A percentile compares a stretch with the other conserved stretches of the same genome.
phyloP scores from a whole-genome alignment of 73 alveolate genomes.

The Paramecium bursaria region DNA sequence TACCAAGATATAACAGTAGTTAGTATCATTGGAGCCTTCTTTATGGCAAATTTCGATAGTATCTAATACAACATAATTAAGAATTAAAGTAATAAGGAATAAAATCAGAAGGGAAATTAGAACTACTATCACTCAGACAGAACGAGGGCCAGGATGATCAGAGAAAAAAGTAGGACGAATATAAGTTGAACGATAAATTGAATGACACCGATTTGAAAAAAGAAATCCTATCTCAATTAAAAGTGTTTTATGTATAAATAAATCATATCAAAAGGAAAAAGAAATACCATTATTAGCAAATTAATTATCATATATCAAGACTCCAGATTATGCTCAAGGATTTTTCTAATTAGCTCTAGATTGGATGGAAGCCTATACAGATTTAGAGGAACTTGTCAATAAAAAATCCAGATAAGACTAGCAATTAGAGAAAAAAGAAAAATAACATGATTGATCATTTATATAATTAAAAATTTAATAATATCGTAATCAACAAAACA shows the following conservation, averaged over 20 bases:
- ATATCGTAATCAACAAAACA: too few relatives aligned
- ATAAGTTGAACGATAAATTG: conserved; percentile 9
- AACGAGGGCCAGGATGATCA: conserved; percentile 23
- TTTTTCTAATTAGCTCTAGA: conserved; percentile 26
- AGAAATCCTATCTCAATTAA: conserved; percentile 45
- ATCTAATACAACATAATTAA: too few relatives aligned
- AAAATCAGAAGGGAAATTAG: conserved; percentile 41
- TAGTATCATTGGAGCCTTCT: conserved; percentile 33
- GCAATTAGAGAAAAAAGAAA: too few relatives aligned
- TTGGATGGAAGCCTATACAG: conserved; percentile 60
- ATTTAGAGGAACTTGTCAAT: conserved; percentile 18
- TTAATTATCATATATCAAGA: conserved; percentile 25
- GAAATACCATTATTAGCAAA: background rate
- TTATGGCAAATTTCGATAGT: conserved; percentile 12
- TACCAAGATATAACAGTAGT: conserved; percentile 29
- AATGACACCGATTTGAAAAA: conserved; percentile 60
- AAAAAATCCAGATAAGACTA: too few relatives aligned
- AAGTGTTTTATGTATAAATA: background rate
- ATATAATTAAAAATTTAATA: too few relatives aligned
- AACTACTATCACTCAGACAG: conserved; percentile 18
- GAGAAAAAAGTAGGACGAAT: conserved; percentile 32
- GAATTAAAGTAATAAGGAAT: conserved; percentile 11
- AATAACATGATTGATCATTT: too few relatives aligned
- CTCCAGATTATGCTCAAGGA: conserved; percentile 54
- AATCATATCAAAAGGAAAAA: background rate